Evolutionary conservation across 805 yeast genomes (phyloP).

Genomic region (Tetrapisispora arboricola): DNA sequence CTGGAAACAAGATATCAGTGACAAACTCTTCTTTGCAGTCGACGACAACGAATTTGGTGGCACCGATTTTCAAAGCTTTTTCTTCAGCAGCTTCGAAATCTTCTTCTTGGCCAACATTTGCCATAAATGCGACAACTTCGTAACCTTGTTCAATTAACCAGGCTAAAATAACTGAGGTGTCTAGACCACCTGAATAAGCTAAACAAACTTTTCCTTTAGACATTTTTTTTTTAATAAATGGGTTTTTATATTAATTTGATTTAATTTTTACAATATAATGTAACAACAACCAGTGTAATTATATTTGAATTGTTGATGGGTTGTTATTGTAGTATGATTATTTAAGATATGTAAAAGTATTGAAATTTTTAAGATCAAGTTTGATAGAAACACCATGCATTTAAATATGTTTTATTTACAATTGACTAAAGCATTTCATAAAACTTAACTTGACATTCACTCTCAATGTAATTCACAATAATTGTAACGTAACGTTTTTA

Average conservation of each 20-base stretch:
- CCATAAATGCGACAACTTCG: conserved; percentile 97
- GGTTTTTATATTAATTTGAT: too few relatives aligned
- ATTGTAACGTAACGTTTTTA: too few relatives aligned
- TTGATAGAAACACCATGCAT: too few relatives aligned
- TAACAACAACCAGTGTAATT: background rate
- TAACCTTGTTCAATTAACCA: conserved; percentile 97
- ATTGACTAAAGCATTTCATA: too few relatives aligned
- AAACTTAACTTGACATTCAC: too few relatives aligned
- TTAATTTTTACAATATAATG: too few relatives aligned
- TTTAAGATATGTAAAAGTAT: too few relatives aligned
- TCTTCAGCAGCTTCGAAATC: conserved; percentile 95
- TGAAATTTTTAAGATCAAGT: too few relatives aligned
- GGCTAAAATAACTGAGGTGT: conserved; percentile 94
- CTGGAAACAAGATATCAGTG: conserved; percentile 85
- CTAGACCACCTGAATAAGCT: conserved; percentile 98
- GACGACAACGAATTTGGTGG: conserved; percentile 85
- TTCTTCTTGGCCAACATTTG: conserved; percentile 98
- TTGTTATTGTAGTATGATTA: too few relatives aligned
- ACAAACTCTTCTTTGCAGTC: conserved; percentile 95
- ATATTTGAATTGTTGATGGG: background rate
- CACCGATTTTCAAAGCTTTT: conserved; percentile 95
- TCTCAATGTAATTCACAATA: too few relatives aligned
- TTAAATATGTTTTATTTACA: too few relatives aligned
- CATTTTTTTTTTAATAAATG: conserved; percentile 61
- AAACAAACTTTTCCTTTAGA: conserved; percentile 98